Percentiles rank a stretch among this genome's conserved stretches.
Conservation (phyloP, 1,139 yeast genomes). For the Nadsonia commutata region DNA sequence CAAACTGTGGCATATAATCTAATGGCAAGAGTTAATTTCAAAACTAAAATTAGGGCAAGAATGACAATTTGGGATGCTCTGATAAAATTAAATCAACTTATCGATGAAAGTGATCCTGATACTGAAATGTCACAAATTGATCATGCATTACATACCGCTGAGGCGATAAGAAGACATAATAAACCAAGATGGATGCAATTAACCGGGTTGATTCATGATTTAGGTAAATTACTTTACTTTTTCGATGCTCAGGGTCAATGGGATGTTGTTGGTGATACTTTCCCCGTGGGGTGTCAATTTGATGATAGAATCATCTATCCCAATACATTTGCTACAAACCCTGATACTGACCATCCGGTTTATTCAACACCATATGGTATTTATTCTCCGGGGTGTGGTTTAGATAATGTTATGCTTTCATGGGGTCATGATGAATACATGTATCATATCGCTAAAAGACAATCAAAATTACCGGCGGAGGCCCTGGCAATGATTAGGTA, state of each 20-base stretch:
- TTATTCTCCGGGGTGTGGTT: slow-evolving; percentile 49
- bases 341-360: slow-evolving; percentile 48
- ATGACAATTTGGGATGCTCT: slow-evolving; percentile 66
- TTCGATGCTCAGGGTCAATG: slow-evolving; percentile 63
- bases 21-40: slow-evolving; percentile 57
- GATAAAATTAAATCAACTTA: slow-evolving; percentile 42
- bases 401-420: slow-evolving; percentile 56
- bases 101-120: slow-evolving; percentile 65
- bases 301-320: slow-evolving; percentile 43
- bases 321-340: slow-evolving; percentile 46
- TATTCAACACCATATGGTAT: slow-evolving; percentile 56
- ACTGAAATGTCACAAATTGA: slow-evolving; percentile 63
- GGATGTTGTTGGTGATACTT: slow-evolving; percentile 76
- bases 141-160: slow-evolving; percentile 66
- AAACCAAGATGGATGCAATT: slow-evolving; percentile 67
- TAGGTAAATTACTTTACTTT: slow-evolving; percentile 54
- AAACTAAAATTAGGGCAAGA: slow-evolving; percentile 45
- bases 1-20: slow-evolving; percentile 64
- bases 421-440: slow-evolving; percentile 76
- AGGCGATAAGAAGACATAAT: slow-evolving; percentile 51
- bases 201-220: slow-evolving; percentile 57
- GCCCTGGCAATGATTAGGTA: slow-evolving; percentile 63
- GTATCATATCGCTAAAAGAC: slow-evolving; percentile 55
- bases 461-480: slow-evolving; percentile 48
- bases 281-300: slow-evolving; percentile 59